These are phyloP conservation scores for Fistulifera solaris DNA, from an alignment of 108 stramenopile species.

Conservation along the genomic window DNA sequence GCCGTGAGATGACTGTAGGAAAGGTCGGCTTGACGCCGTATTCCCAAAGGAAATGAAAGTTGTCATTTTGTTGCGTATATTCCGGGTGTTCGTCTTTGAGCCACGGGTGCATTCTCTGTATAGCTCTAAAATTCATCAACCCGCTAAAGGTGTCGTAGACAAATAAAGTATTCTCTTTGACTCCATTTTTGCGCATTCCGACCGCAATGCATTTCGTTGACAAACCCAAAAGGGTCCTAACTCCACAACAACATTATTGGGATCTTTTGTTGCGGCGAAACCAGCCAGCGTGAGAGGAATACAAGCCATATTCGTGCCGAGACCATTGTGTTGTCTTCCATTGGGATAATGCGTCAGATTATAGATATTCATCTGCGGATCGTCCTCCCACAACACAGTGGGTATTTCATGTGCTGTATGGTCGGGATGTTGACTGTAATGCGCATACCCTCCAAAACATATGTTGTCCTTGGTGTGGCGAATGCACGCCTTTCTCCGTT, in stretches of 20 bases:
- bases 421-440: too few species aligned
- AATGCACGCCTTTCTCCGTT: too few species aligned
- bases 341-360: too few species aligned
- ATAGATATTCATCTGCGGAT: too few species aligned
- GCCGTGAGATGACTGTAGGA: background rate
- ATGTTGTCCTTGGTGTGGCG: too few species aligned
- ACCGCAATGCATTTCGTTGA: background rate
- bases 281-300: background rate
- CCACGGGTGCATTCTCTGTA: background rate
- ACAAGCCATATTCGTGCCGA: conserved; percentile 1
- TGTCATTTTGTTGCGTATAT: background rate
- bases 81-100: background rate
- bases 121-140: background rate
- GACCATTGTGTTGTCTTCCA: too few species aligned
- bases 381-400: too few species aligned
- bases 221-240: conserved; percentile 1
- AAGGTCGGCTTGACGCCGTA: background rate
- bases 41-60: background rate
- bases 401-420: too few species aligned
- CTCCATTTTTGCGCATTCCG: background rate
- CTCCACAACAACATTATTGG: background rate
- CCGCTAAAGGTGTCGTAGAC: background rate
- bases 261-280: background rate
- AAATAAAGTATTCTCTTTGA: background rate
- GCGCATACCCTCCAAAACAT: too few species aligned